Conservation (phyloP, 1,284 basidiomycete species). For the Trametes hirsuta region DNA sequence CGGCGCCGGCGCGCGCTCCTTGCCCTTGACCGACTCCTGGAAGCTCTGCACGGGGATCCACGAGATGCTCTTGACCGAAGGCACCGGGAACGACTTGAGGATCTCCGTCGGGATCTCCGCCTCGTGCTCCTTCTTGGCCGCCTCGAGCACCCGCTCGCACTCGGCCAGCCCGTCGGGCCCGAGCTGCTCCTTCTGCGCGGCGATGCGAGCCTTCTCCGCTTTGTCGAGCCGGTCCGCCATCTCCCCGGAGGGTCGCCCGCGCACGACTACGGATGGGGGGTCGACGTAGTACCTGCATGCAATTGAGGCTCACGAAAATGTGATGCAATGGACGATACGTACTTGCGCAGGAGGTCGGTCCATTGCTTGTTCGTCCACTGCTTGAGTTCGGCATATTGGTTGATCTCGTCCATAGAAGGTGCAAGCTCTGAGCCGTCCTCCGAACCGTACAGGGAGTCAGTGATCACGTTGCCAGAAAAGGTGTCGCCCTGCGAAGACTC, state of each 20-base stretch:
- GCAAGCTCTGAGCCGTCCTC: constrained; percentile 83
- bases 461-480: constrained; percentile 75
- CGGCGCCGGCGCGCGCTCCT: constrained; percentile 35
- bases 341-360: constrained; percentile 82
- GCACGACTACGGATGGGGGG: constrained; percentile 70
- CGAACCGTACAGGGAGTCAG: constrained; percentile 89
- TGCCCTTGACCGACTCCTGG: constrained; percentile 61
- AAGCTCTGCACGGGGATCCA: constrained; percentile 94
- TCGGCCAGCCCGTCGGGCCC: constrained; percentile 83
- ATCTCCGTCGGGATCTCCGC: constrained; percentile 81
- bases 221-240: constrained; percentile 83
- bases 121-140: constrained; percentile 89
- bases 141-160: constrained; percentile 72
- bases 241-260: constrained; percentile 89
- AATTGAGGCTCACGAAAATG: not conserved
- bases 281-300: constrained; percentile 75
- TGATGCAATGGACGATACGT: constrained; percentile 24
- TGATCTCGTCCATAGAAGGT: constrained; percentile 79
- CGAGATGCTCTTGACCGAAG: constrained; percentile 85
- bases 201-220: constrained; percentile 81
- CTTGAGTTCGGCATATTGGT: constrained; percentile 68
- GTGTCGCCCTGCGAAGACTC: constrained; percentile 80
- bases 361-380: constrained; percentile 82
- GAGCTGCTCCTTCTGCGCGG: constrained; percentile 68
- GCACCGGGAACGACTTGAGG: constrained; percentile 85